Base-by-base conservation (phyloP, 1,284 basidiomycete genomes). In the Caloboletus inedulis region DNA sequence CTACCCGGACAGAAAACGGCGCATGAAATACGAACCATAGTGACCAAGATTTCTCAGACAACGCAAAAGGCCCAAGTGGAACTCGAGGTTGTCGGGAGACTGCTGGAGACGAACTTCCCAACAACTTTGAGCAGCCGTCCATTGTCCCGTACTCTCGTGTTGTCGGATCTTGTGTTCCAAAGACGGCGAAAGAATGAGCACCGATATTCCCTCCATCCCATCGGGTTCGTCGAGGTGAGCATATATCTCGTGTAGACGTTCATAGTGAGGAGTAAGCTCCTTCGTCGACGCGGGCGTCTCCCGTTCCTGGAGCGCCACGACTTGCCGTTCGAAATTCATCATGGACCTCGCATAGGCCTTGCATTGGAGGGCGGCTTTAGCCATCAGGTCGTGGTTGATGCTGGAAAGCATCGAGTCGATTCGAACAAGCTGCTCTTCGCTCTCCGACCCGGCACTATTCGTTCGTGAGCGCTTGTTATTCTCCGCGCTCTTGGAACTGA, bases 121-220 rank as follows among this genome's bases (percentile, higher is more conserved):
- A 62, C 97, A 99, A 64, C 96, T 98, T 70, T 99, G 97, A 5
- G 97, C 97, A 4, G 94, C 90, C 1, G 97, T 99, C 97, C 97
- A 99, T 39, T 88, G 80, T 4, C 97, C 97, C 1, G 92, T 98
- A 60, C 90, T 97, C 70, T 99, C 97, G 65, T 99, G 97, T 63
- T 99, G 92, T 43, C 97, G 87, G 55, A 99, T 99, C 71, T 98
- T 95, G 71, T 98, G 93, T 61, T 98, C 93, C 45, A 99, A 73
- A 1, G 92, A 91, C 0, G 97, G 97, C 0, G 90, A 84, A 13
- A 98, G 75, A 53, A 99, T 91, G 56, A 89, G 74, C 1, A 91
- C 87, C 0, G 97, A 98, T 25, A 99, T 83, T 0, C 97, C 97
- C 72, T 98, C 95, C 97, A 99, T 99, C 12, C 97, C 97, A 71